Conservation (phyloP, 169 alveolate genomes). For the Eimeria praecox region DNA sequence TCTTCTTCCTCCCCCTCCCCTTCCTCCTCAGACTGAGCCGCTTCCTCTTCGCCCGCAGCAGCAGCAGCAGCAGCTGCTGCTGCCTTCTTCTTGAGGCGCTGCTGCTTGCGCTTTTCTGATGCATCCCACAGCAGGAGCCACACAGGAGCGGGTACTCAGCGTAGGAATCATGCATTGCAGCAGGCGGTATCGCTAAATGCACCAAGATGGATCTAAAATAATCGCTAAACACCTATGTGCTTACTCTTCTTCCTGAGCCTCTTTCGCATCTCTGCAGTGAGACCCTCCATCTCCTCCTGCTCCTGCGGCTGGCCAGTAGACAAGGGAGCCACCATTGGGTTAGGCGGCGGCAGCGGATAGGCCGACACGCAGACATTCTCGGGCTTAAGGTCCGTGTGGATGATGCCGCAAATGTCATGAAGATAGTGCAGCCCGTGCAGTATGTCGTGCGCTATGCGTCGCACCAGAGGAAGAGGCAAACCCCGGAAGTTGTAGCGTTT, state of each 20-base stretch:
- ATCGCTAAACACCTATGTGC: neutral
- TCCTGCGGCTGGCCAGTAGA: constrained; percentile 68
- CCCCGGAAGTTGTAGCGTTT: constrained; percentile 98
- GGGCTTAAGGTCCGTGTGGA: constrained; percentile 99
- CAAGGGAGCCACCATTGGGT: constrained; percentile 57
- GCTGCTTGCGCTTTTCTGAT: constrained; percentile 70
- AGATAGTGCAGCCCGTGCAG: constrained; percentile 98
- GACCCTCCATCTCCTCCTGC: constrained; percentile 63
- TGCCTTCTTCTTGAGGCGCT: constrained; percentile 64
- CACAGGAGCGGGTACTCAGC: neutral
- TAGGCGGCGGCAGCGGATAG: constrained; percentile 85
- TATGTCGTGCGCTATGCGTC: constrained; percentile 97
- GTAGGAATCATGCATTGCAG: neutral
- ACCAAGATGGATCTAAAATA: neutral
- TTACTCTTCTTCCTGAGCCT: constrained; percentile 57
- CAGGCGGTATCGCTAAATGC: neutral
- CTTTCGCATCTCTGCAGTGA: constrained; percentile 58
- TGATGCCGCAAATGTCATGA: constrained; percentile 95
- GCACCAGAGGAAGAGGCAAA: constrained; percentile 95
- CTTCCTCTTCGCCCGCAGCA: constrained; percentile 78
- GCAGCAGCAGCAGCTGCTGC: constrained; percentile 74
- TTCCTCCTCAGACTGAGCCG: constrained; percentile 84
- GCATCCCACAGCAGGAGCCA: neutral
- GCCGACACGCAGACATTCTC: constrained; percentile 95
- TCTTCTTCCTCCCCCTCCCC: constrained; percentile 73